Evolutionary conservation across 768 basidiomycete genomes (phyloP).

Genomic region (Rhizopogon rudus): DNA sequence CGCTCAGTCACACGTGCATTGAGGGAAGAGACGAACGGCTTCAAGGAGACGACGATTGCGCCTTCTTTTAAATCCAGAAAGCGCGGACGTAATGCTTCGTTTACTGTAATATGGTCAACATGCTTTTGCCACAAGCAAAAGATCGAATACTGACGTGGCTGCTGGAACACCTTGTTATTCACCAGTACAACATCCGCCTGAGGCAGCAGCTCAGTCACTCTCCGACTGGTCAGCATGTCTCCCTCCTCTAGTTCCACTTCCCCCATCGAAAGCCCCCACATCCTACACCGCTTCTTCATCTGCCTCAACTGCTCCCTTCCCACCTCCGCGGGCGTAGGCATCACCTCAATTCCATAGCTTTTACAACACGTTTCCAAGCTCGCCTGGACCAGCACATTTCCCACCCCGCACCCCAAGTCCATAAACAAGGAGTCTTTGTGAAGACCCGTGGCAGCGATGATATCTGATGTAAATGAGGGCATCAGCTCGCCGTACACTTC

Average conservation of each 20-base stretch:
- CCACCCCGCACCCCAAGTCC: conserved; percentile 84
- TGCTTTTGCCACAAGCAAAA: neutral
- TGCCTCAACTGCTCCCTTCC: conserved; percentile 73
- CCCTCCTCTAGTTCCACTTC: conserved; percentile 78
- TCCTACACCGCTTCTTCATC: conserved; percentile 68
- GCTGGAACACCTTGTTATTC: conserved; percentile 82
- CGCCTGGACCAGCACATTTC: conserved; percentile 79
- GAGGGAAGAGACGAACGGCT: conserved; percentile 72
- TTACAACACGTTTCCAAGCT: conserved; percentile 75
- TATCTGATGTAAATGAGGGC: conserved; percentile 61
- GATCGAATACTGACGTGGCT: conserved; percentile 51
- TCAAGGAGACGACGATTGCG: conserved; percentile 83
- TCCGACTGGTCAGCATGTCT: conserved; percentile 70
- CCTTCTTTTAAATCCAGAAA: conserved; percentile 95
- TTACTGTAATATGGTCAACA: conserved; percentile 46
- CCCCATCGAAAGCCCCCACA: conserved; percentile 87
- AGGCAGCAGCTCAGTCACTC: conserved; percentile 65
- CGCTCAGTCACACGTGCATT: conserved; percentile 78
- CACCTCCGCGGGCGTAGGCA: conserved; percentile 75
- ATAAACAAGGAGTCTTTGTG: conserved; percentile 61
- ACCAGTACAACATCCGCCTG: conserved; percentile 90
- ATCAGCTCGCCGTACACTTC: conserved; percentile 89
- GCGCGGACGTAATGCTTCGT: conserved; percentile 79
- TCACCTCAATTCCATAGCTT: conserved; percentile 77
- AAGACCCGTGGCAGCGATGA: conserved; percentile 47